Percentiles rank a stretch among this genome's conserved stretches.
phyloP scores from a whole-genome alignment of 257 asterid species.

The Nemophila menziesii region DNA sequence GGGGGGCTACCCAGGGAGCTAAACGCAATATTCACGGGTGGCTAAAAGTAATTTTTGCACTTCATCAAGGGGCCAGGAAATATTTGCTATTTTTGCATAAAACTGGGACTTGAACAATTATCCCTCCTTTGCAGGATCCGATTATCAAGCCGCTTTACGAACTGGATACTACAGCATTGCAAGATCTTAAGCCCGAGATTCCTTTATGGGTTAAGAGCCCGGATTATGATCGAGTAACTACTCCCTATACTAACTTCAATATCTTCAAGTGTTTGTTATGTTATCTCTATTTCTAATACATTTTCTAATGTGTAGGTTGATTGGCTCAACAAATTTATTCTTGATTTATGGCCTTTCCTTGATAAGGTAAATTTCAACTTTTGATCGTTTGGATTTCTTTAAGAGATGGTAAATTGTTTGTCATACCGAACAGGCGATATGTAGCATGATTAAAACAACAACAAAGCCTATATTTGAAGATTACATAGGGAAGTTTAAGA shows the following conservation, averaged over 20 bases:
- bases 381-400: neutral
- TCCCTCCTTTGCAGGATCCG: slow-evolving; percentile 49
- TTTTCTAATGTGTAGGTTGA: slow-evolving; percentile 46
- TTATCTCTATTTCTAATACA: slow-evolving; percentile 2
- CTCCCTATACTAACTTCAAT: neutral
- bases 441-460: slow-evolving; percentile 48
- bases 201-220: slow-evolving; percentile 85
- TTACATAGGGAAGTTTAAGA: slow-evolving; percentile 52
- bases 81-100: slow-evolving; percentile 11
- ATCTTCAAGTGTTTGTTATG: neutral
- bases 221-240: slow-evolving; percentile 69
- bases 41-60: too few relatives aligned
- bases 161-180: slow-evolving; percentile 37
- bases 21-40: too few relatives aligned
- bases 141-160: slow-evolving; percentile 36
- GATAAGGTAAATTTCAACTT: slow-evolving; percentile 44
- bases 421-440: slow-evolving; percentile 45
- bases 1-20: too few relatives aligned
- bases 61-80: too few relatives aligned
- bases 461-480: slow-evolving; percentile 65
- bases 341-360: slow-evolving; percentile 72
- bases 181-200: slow-evolving; percentile 63
- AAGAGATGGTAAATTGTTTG: neutral
- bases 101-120: too few relatives aligned
- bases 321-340: slow-evolving; percentile 64